These are phyloP conservation scores for Domatiomyces globalis DNA, from an alignment of 2,329 filamentous ascomycete genomes.

Conservation along the genomic window DNA sequence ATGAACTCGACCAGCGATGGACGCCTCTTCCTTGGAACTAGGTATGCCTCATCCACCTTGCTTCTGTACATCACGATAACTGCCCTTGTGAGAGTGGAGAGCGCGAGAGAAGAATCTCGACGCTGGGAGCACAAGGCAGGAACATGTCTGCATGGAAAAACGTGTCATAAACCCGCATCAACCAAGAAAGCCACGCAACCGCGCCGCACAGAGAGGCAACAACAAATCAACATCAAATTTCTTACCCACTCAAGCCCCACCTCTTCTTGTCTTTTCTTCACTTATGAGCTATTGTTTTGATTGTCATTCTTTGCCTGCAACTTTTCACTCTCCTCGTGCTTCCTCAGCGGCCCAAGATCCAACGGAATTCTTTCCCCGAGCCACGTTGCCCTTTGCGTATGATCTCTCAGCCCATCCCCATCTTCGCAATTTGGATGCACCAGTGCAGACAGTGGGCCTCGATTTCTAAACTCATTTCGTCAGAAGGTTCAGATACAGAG, in stretches of 20 bases:
- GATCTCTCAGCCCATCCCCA: slow-evolving; percentile 38
- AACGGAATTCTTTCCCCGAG: slow-evolving; percentile 33
- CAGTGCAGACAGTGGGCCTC: slow-evolving; percentile 64
- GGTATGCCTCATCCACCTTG: background rate
- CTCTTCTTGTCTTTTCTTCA: too few species aligned
- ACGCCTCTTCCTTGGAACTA: background rate
- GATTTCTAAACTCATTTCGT: slow-evolving; percentile 30
- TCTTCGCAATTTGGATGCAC: slow-evolving; percentile 65
- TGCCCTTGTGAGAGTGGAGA: background rate
- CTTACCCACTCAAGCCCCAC: too few species aligned
- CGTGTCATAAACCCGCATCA: too few species aligned
- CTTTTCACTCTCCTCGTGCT: slow-evolving; percentile 2
- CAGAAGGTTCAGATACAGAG: background rate
- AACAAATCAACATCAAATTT: too few species aligned
- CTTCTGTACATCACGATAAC: background rate
- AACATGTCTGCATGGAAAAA: too few species aligned
- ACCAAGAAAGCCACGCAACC: too few species aligned
- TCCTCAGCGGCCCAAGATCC: slow-evolving; percentile 27
- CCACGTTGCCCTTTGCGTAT: slow-evolving; percentile 32
- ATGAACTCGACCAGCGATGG: background rate
- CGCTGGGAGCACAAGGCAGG: background rate
- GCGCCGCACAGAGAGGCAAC: too few species aligned
- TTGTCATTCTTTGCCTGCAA: background rate
- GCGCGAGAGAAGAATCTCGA: background rate
- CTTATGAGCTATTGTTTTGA: too few species aligned